These are phyloP conservation scores for Pisolithus marmoratus DNA, from an alignment of 768 basidiomycete species.

Conservation along the genomic window DNA sequence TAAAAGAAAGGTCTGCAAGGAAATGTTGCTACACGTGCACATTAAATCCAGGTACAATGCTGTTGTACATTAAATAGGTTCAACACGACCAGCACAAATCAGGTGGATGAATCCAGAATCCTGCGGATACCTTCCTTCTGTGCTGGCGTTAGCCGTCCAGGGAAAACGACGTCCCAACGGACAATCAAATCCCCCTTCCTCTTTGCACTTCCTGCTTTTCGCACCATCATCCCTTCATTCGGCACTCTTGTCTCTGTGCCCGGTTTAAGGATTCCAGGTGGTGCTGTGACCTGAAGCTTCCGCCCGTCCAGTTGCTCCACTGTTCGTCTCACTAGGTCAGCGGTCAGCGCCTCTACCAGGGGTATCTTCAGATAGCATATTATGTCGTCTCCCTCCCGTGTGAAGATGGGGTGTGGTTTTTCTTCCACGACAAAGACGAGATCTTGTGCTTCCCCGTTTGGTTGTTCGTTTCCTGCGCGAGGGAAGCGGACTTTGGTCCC, in stretches of 20 bases:
- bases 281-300: conserved; percentile 61
- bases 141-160: conserved; percentile 59
- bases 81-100: background rate
- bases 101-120: conserved; percentile 39
- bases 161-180: conserved; percentile 83
- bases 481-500: conserved; percentile 94
- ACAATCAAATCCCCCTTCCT: conserved; percentile 82
- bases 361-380: conserved; percentile 54
- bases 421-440: conserved; percentile 98
- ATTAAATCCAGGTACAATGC: conserved; percentile 5
- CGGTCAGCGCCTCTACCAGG: conserved; percentile 78
- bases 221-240: conserved; percentile 89
- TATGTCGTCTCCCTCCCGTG: conserved; percentile 79
- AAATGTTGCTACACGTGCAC: background rate
- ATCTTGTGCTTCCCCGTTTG: conserved; percentile 68
- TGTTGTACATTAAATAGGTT: background rate
- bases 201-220: conserved; percentile 65
- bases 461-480: conserved; percentile 76
- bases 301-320: conserved; percentile 78
- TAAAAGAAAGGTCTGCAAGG: background rate
- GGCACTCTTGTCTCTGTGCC: conserved; percentile 62
- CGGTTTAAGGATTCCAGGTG: conserved; percentile 67
- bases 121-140: conserved; percentile 82
- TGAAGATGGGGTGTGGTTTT: conserved; percentile 76
- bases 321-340: conserved; percentile 45